Percentiles rank a stretch among this genome's conserved stretches.
Evolutionary conservation across 306 rosid genomes (phyloP).

Genomic region (Gillenia trifoliata): DNA sequence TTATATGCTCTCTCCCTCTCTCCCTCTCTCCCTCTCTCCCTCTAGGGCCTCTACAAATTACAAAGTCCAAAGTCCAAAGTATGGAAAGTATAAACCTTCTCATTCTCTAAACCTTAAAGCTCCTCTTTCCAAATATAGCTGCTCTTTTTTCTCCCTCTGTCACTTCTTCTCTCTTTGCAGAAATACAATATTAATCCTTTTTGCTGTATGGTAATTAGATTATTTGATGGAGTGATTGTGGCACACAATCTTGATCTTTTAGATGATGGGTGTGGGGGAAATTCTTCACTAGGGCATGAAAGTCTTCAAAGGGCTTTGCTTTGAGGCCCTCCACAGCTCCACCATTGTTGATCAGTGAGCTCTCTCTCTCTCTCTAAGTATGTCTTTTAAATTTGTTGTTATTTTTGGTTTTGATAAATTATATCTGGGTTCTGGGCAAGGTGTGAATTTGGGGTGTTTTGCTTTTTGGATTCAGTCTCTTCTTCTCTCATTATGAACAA

Average conservation of each 20-base stretch:
- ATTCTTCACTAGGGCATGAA: constrained; percentile 77
- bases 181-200: constrained; percentile 4
- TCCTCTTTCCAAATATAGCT: constrained; percentile 12
- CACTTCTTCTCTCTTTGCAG: constrained; percentile 11
- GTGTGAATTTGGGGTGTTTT: neutral
- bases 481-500: constrained; percentile 16
- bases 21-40: no score
- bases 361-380: constrained; percentile 5
- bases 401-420: constrained; percentile 14
- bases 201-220: constrained; percentile 25
- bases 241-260: constrained; percentile 32
- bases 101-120: neutral
- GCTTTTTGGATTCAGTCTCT: constrained; percentile 22
- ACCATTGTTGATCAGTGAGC: constrained; percentile 69
- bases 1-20: neutral
- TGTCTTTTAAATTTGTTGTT: constrained; percentile 5
- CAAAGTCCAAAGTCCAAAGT: neutral
- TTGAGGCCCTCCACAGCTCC: constrained; percentile 49
- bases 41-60: no score
- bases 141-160: constrained; percentile 2
- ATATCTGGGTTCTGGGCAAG: constrained; percentile 21
- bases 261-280: constrained; percentile 37
- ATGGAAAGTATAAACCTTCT: constrained; percentile 2
- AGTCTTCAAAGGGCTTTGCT: constrained; percentile 38
- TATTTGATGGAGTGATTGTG: constrained; percentile 23